Base-by-base conservation (phyloP, 2,329 filamentous ascomycete genomes). In the Diaporthe velutina region DNA sequence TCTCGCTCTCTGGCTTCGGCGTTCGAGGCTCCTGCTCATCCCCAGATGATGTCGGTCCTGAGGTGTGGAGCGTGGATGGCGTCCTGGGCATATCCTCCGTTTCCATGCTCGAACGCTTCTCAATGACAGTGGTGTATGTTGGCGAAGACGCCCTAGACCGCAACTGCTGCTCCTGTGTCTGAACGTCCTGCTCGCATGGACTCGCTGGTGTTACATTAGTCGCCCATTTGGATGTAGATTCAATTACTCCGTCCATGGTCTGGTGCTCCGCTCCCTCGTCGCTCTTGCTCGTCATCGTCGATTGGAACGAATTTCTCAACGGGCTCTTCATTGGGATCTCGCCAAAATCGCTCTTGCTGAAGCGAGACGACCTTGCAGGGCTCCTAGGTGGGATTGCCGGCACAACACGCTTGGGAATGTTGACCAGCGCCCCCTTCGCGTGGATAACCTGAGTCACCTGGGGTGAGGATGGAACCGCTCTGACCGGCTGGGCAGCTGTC, bases 381-480 rank as follows among this genome's bases (percentile, higher is more conserved):
- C 94, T 98, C 64, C 95, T 89, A 4, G 91, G 88, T 1, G 96
- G 96, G 17, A 98, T 88, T 12, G 94, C 92, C 1, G 96, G 95
- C 1, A 95, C 91, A 1, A 92, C 84, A 48, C 95, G 90, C 84
- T 96, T 97, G 17, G 94, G 92, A 74, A 98, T 98, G 60, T 91
- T 95, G 38, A 98, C 94, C 68, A 98, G 87, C 68, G 93, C 93
- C 33, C 95, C 94, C 80, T 94, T 93, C 52, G 91, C 93, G 40
- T 90, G 88, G 73, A 95, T 91, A 73, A 91, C 89, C 71, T 93
- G 91, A 4, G 93, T 90, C 72, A 91, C 88, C 72, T 93, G 91
- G 2, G 93, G 91, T 3, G 90, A 89, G 64, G 91, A 86, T 57
- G 90, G 87, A 54, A 91, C 89, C 70, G 91, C 89, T 9, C 88